Evolutionary conservation across 306 rosid species (phyloP), one percentile per base, ranked within the genome.

Genomic region (Medicago lupulina): DNA sequence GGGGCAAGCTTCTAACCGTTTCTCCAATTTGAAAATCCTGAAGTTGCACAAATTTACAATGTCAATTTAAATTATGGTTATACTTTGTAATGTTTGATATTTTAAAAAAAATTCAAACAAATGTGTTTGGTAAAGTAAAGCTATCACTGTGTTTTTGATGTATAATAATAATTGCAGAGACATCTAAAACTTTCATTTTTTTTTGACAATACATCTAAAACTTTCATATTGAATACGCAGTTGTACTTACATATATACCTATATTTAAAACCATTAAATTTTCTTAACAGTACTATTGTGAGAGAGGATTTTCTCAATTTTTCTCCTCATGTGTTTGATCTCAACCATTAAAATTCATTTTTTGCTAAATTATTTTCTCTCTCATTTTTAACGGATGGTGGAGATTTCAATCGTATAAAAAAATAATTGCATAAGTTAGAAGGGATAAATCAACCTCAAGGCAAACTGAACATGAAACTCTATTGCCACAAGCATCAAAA

Each of bases 1-100:
- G 85, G 19, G 97, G 97, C 76, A 93, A 84, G 41, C 93, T 89
- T 85, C 98, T 91, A 31, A 84, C 92, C 6, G 85, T 91, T 86
- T 93, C 98, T 81, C 96, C 97, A 64, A 89, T 73, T 77, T 88
- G 89, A 65, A 93, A 91, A 64, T 91, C 96, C 98, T 93, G 93
- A 6, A 80, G 25, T 47, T 58, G 38, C 44, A 64, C 58, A 70
- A 73, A 63, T 70, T 16, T 71, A 67, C 17, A 13, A 75, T n/a
- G 44, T 79, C 68, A 86, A 79, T 75, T 46, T 44, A 9, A 44
- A 49, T 49, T n/a, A 0, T 1, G n/a, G 8, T 6, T n/a, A 1
- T 5, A n/a, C 6, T 2, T 5, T 50, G 19, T 50, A 6, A 6
- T 50, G 18, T 5, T 6, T 50, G 9, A 50, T 13, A 46, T 46